Base-by-base conservation (phyloP, 1,284 basidiomycete species). In the Malassezia vespertilionis region DNA sequence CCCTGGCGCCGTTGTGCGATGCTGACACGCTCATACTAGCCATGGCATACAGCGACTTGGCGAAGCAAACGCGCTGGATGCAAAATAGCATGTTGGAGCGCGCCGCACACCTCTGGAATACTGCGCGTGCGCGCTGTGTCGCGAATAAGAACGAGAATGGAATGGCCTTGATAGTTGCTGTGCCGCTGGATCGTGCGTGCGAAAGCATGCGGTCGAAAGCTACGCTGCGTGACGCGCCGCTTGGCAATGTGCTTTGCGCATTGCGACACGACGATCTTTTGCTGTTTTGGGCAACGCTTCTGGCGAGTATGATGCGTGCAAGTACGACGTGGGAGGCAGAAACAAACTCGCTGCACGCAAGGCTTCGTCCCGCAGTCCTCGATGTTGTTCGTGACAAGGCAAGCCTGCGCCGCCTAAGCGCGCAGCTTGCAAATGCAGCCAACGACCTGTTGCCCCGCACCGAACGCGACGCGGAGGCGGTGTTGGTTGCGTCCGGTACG, bases 231-330 rank as follows among this genome's bases (percentile, higher is more conserved):
- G 34, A 14, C 44, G 22, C 21, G 3, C 58, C 58, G 0, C 32
- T 68, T 17, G 50, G 52, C 21, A 49, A 54, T 34, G 53, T 68
- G 30, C 54, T 64, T 9, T 56, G 60, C 22, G 56, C 47, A 5
- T 44, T 62, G 44, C 65, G 65, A 18, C 39, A 37, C n/a, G 28
- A 51, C 21, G 53, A 61, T 37, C 54, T 65, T 7, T 41, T 45
- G 2, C 34, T 42, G 11, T 56, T 59, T 4, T 68, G 65, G 65
- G 45, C 56, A 17, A 46, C 52, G 9, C 48, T 68, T 2, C 41
- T 65, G 14, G 47, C 44, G 15, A 61, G 54, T 17, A 36, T 66
- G 5, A 54, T 61, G 12, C 51, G 52, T 15, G 32, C 24, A 12
- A 39, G 36, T 18, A 27, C 18, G 4, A 26, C n/a, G 27, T 15